phyloP scores from a whole-genome alignment of 176 grass and related monocot species.

The Sorghum bicolor region DNA sequence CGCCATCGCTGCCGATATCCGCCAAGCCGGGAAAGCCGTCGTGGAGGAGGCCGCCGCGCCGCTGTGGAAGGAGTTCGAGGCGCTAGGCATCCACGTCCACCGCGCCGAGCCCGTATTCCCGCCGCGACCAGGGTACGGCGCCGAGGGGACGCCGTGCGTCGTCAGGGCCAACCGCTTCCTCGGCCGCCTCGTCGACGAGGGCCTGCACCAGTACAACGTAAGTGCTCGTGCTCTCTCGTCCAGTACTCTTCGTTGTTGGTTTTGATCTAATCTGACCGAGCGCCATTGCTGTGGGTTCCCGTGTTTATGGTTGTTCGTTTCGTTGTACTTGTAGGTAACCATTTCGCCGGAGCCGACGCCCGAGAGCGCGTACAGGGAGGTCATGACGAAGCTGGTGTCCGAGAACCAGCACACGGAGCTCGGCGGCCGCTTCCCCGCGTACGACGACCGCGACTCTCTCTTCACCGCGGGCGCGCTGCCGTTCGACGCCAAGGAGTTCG shows the following conservation, averaged over 20 bases:
- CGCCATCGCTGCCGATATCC: neutral
- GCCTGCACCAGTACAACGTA: slow-evolving; percentile 59
- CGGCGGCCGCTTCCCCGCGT: slow-evolving; percentile 34
- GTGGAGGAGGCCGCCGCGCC: neutral
- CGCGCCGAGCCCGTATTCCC: slow-evolving; percentile 24
- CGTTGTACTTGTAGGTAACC: slow-evolving; percentile 29
- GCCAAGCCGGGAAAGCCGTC: neutral
- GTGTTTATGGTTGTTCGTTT: neutral
- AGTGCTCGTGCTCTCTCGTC: neutral
- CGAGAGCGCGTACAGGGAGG: neutral
- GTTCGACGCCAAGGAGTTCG: slow-evolving; percentile 27
- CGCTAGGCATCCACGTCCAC: neutral
- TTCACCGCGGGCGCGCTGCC: slow-evolving; percentile 48
- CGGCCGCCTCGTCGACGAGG: slow-evolving; percentile 39
- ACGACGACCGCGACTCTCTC: slow-evolving; percentile 45
- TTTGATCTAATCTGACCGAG: neutral
- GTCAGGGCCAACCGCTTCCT: slow-evolving; percentile 66
- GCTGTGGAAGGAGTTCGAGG: neutral
- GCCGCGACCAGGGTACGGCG: slow-evolving; percentile 22
- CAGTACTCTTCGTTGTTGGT: neutral
- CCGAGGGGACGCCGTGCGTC: neutral
- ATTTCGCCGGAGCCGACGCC: slow-evolving; percentile 29
- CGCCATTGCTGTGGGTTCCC: neutral
- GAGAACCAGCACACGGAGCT: slow-evolving; percentile 28
- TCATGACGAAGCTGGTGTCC: slow-evolving; percentile 42